phyloP scores from a whole-genome alignment of 768 basidiomycete genomes.

The Kwoniella europaea region DNA sequence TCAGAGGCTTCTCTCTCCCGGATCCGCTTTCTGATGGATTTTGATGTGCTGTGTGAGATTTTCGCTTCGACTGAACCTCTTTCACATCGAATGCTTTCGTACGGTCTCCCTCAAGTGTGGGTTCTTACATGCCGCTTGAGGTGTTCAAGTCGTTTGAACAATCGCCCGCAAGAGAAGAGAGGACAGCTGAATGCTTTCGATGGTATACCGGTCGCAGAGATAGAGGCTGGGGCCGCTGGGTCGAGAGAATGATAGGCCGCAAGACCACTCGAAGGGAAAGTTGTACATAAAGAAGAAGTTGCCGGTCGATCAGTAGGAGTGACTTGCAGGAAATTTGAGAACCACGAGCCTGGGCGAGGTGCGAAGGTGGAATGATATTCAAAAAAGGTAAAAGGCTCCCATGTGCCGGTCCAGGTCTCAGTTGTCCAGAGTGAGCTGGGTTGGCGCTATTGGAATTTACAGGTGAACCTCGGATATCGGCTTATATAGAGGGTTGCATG shows the following conservation, averaged over 20 bases:
- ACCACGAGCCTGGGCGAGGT: not conserved
- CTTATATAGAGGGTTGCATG: not conserved
- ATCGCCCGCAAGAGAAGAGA: conserved; percentile 76
- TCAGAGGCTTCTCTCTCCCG: conserved; percentile 48
- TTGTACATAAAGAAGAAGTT: not conserved
- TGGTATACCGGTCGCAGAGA: not conserved
- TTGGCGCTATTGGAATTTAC: not conserved
- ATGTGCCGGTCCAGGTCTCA: no score
- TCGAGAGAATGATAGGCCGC: not conserved
- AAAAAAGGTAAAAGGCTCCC: not conserved
- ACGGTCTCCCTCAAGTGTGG: conserved; percentile 87
- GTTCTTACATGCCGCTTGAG: conserved; percentile 84
- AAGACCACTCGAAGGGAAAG: not conserved
- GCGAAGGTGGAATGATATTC: not conserved
- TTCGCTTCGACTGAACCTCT: conserved; percentile 85
- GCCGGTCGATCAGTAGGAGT: not conserved
- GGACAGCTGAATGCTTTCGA: conserved; percentile 74
- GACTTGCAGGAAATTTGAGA: not conserved
- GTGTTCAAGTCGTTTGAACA: conserved; percentile 91
- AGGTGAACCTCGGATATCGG: not conserved
- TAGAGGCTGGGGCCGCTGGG: not conserved
- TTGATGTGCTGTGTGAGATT: conserved; percentile 85
- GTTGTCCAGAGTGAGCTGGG: not conserved
- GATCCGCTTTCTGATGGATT: conserved; percentile 68
- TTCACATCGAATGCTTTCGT: conserved; percentile 73